These are phyloP conservation scores for Venturia nashicola DNA, from an alignment of 2,329 filamentous ascomycete genomes.

Conservation along the genomic window DNA sequence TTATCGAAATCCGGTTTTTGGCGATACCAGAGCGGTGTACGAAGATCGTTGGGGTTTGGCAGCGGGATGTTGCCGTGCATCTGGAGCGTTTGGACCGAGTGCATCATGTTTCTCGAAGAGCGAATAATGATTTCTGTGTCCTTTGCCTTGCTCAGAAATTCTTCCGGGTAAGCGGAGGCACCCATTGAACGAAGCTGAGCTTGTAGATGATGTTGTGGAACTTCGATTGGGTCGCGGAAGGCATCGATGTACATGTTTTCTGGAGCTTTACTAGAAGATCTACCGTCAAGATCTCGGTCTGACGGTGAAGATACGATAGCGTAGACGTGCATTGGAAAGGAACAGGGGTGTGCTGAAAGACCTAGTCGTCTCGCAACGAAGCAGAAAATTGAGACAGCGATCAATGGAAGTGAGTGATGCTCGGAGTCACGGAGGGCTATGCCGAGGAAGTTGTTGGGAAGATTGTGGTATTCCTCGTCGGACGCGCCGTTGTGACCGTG, in stretches of 20 bases:
- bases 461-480: constrained; percentile 58
- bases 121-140: constrained; percentile 59
- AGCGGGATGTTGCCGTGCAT: constrained; percentile 1
- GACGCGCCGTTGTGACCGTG: constrained; percentile 58
- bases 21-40: background rate
- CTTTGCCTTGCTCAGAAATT: constrained; percentile 45
- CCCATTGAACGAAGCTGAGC: constrained; percentile 45
- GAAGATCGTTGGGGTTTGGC: background rate
- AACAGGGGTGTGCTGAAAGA: constrained; percentile 64
- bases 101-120: constrained; percentile 69
- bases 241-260: constrained; percentile 71
- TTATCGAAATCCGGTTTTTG: constrained; percentile 36
- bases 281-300: constrained; percentile 24
- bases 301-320: constrained; percentile 53
- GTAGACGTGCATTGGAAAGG: constrained; percentile 77
- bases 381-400: constrained; percentile 80
- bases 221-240: constrained; percentile 57
- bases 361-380: constrained; percentile 63
- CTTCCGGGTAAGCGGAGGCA: constrained; percentile 31
- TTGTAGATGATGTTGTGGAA: constrained; percentile 47
- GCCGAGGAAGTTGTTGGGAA: constrained; percentile 82
- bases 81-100: constrained; percentile 43
- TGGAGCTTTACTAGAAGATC: constrained; percentile 12
- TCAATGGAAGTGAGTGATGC: constrained; percentile 73
- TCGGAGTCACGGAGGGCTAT: constrained; percentile 59